Percentiles rank a stretch among this genome's conserved stretches.
Evolutionary conservation across 106 monocot genomes (phyloP).

Genomic region (Dioscorea alata): DNA sequence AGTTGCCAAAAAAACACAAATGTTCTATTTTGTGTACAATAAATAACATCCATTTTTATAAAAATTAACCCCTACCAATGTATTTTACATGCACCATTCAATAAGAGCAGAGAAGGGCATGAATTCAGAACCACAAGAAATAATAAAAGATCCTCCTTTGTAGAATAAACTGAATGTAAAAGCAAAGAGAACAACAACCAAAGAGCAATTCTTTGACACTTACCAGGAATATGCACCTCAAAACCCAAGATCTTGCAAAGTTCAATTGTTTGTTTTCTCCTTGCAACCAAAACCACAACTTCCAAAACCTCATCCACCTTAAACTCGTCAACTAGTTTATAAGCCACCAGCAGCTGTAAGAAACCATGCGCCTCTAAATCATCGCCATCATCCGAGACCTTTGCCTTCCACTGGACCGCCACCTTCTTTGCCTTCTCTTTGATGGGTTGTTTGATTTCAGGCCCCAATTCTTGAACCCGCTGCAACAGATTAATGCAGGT

Average conservation of each 20-base stretch:
- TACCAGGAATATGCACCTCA: slow-evolving; percentile 39
- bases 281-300: slow-evolving; percentile 22
- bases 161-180: no score
- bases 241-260: slow-evolving; percentile 36
- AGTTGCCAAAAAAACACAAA: no score
- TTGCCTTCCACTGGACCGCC: slow-evolving; percentile 44
- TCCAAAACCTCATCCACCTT: slow-evolving; percentile 32
- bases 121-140: no score
- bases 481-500: slow-evolving; percentile 48
- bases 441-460: slow-evolving; percentile 12
- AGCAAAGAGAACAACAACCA: no score
- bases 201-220: neutral
- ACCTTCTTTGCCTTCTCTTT: slow-evolving; percentile 37
- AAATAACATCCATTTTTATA: no score
- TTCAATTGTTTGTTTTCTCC: slow-evolving; percentile 32
- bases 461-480: slow-evolving; percentile 11
- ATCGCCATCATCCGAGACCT: slow-evolving; percentile 20
- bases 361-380: slow-evolving; percentile 26
- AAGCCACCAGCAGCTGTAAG: slow-evolving; percentile 45
- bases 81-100: no score
- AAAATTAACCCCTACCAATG: no score
- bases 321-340: slow-evolving; percentile 27
- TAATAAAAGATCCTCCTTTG: no score
- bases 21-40: no score
- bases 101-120: no score